Evolutionary conservation across 192 early-diverging fungal species (phyloP), one percentile per base, ranked within the genome.

Genomic region (Coemansia sp.): DNA sequence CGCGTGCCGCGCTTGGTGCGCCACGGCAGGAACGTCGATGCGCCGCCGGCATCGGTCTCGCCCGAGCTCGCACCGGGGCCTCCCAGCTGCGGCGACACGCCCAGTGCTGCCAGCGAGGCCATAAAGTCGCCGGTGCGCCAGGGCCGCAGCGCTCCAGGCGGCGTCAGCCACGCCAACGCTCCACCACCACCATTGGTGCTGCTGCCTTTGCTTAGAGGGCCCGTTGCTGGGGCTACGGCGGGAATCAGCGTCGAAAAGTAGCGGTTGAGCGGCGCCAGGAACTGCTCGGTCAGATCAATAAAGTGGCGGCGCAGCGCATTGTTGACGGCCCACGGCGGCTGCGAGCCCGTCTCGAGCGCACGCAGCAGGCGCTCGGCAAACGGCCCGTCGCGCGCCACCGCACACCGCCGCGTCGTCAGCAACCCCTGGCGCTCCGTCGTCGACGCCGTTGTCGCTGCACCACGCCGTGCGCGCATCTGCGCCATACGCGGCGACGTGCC

Each of bases 241-340:
- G 93, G 88, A 37, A 98, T 81, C 45, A 95, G 64, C 3, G 88
- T 87, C 54, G 87, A 83, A 67, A 95, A 98, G 60, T 97, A 91
- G 11, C 90, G 83, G 57, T 97, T 91, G 44, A 98, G 72, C n/a
- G 96, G 96, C 22, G 89, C 91, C 53, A 98, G 66, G 55, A 98
- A 95, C 72, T 88, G 81, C 55, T 93, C 92, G 0, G 94, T 93
- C 35, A 98, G 65, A 38, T 95, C 94, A 14, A 89, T 80, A 81
- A 97, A 97, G 64, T 98, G 84, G 40, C 92, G 77, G 19, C 96
- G 79, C 33, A 98, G 69, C 60, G 87, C 86, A 68, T 98, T 98
- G 78, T 98, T 90, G 34, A 97, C 60, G n/a, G 85, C 50, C 79
- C 72, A 87, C 30, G 77, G 84, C 50, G 86, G 64, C 44, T 87